These are phyloP conservation scores for Primulina eburnea DNA, from an alignment of 257 asterid genomes.

Conservation along the genomic window DNA sequence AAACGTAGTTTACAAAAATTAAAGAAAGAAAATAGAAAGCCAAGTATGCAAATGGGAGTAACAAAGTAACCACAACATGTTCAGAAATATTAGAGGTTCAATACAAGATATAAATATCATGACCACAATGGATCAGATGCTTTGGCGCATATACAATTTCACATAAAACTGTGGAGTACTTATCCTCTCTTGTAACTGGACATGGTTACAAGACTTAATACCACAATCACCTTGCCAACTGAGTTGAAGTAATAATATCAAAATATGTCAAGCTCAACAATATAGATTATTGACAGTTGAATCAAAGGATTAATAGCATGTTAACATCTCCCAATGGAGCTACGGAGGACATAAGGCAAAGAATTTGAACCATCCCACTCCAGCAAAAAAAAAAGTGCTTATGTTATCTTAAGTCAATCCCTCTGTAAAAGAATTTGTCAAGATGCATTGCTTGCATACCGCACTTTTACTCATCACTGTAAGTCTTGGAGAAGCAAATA, in stretches of 20 bases:
- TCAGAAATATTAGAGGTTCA: slow-evolving; percentile 5
- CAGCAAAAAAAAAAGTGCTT: not conserved
- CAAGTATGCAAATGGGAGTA: slow-evolving; percentile 1
- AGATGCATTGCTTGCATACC: not conserved
- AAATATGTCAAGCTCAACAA: not conserved
- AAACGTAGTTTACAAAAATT: slow-evolving; percentile 13
- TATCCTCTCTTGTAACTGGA: slow-evolving; percentile 11
- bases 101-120: slow-evolving; percentile 13
- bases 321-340: not conserved
- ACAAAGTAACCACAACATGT: slow-evolving; percentile 14
- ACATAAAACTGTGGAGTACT: slow-evolving; percentile 7
- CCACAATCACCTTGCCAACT: slow-evolving; percentile 19
- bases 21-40: slow-evolving; percentile 5
- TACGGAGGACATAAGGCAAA: not conserved
- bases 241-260: not conserved
- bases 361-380: not conserved
- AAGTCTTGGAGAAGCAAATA: slow-evolving; percentile 19
- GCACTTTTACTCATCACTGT: slow-evolving; percentile 1
- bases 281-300: not conserved
- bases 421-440: not conserved
- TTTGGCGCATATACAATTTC: slow-evolving; percentile 3
- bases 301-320: not conserved
- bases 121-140: slow-evolving; percentile 19
- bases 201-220: slow-evolving; percentile 8
- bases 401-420: not conserved